Percentiles rank a stretch among this genome's conserved stretches.
These are phyloP conservation scores for Macrocybe gigantea DNA, from an alignment of 768 basidiomycete species.

Conservation along the genomic window DNA sequence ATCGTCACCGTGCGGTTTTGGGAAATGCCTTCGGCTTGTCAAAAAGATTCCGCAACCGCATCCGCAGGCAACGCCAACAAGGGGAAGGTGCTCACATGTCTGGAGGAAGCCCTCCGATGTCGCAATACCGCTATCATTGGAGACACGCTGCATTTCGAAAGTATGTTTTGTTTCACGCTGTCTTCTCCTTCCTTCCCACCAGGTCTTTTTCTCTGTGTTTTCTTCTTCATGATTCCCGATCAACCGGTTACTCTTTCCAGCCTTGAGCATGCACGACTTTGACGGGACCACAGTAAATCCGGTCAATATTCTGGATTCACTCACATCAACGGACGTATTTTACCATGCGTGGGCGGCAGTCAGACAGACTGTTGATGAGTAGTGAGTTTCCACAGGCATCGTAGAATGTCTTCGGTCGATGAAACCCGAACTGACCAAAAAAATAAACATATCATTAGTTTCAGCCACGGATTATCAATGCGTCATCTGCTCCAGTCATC, in stretches of 20 bases:
- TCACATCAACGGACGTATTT: slow-evolving; percentile 13
- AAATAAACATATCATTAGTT: not conserved
- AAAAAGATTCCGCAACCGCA: not conserved
- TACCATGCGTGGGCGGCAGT: slow-evolving; percentile 27
- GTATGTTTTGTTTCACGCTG: slow-evolving; percentile 26
- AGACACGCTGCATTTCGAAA: slow-evolving; percentile 36
- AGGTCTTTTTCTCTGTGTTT: no score
- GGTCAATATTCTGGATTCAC: slow-evolving; percentile 9
- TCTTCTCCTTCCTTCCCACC: no score
- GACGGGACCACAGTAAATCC: slow-evolving; percentile 23
- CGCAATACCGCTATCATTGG: slow-evolving; percentile 31
- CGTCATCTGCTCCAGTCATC: slow-evolving; percentile 8
- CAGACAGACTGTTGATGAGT: slow-evolving; percentile 20
- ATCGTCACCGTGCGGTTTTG: no score
- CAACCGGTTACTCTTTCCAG: slow-evolving; percentile 5
- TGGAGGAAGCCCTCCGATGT: slow-evolving; percentile 12
- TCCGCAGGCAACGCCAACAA: not conserved
- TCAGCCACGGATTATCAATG: slow-evolving; percentile 7
- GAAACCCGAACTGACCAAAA: not conserved
- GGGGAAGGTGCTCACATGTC: not conserved
- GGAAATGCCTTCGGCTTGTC: not conserved
- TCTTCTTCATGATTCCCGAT: not conserved
- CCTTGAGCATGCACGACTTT: slow-evolving; percentile 15
- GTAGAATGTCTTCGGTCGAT: not conserved
- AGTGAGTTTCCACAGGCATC: slow-evolving; percentile 1